Conservation (phyloP, 164 flowering plant species). For the Magnolia sinica region DNA sequence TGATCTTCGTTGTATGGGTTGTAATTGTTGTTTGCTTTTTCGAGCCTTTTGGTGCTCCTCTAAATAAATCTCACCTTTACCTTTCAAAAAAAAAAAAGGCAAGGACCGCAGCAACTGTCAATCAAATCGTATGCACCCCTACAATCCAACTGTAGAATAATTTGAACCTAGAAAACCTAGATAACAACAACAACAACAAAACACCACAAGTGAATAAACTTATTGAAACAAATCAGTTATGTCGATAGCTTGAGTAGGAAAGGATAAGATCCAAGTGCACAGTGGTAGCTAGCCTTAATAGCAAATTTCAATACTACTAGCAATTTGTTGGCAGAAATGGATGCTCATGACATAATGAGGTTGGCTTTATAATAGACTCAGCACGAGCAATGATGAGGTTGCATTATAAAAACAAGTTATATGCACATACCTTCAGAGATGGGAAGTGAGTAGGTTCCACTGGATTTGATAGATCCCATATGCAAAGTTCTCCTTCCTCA, state of each 20-base stretch:
- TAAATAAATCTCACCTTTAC: neutral
- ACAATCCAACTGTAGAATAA: neutral
- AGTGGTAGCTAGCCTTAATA: neutral
- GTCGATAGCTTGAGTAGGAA: neutral
- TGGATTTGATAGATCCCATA: slow-evolving; percentile 91
- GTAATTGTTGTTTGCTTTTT: too few species aligned
- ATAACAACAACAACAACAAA: neutral
- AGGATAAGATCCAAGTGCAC: neutral
- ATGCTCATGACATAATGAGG: neutral
- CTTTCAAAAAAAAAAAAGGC: neutral
- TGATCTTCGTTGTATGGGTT: too few species aligned
- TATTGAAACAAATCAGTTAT: neutral
- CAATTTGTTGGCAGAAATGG: neutral
- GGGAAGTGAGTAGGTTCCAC: slow-evolving; percentile 73
- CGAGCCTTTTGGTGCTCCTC: too few species aligned
- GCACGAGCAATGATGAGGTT: neutral
- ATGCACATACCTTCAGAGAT: slow-evolving; percentile 60
- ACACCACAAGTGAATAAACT: neutral
- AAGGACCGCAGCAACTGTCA: neutral
- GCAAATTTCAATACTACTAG: neutral
- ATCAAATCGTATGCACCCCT: neutral
- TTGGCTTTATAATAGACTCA: neutral
- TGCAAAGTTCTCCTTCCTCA: slow-evolving; percentile 91
- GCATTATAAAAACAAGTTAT: neutral
- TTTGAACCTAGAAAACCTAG: neutral